These are phyloP conservation scores for Trypanosoma theileri DNA, from an alignment of 208 protist species.

Conservation along the genomic window DNA sequence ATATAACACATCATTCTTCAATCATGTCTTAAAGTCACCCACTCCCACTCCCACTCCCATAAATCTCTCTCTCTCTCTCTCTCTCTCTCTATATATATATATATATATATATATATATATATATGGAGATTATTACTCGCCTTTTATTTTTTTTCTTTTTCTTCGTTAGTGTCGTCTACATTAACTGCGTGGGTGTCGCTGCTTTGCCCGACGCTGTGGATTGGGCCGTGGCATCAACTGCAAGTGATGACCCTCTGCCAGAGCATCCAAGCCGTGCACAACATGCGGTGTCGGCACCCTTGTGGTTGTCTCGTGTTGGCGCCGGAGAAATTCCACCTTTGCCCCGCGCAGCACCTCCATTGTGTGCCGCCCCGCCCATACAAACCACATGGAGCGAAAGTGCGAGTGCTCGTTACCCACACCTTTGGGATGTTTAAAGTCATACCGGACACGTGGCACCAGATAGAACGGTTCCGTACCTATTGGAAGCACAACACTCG, in stretches of 20 bases:
- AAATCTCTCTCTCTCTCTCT: too few relatives aligned
- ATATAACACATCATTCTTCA: too few relatives aligned
- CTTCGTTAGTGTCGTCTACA: background rate
- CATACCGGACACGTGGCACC: constrained; percentile 49
- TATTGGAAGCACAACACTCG: constrained; percentile 4
- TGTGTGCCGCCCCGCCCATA: constrained; percentile 55
- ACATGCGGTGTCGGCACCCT: constrained; percentile 17
- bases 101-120: constrained; percentile 8
- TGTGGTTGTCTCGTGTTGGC: background rate
- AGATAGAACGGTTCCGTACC: constrained; percentile 64
- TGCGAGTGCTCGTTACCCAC: constrained; percentile 65
- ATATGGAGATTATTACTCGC: background rate
- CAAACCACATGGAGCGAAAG: constrained; percentile 81
- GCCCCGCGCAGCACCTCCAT: constrained; percentile 52
- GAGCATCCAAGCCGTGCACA: constrained; percentile 51
- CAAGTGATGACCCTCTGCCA: constrained; percentile 41
- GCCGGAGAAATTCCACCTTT: constrained; percentile 27
- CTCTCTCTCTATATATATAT: too few relatives aligned
- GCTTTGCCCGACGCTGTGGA: constrained; percentile 34
- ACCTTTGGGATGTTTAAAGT: constrained; percentile 61
- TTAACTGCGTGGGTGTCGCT: background rate
- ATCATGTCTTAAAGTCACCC: too few relatives aligned
- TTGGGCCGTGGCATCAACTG: constrained; percentile 31
- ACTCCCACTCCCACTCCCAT: too few relatives aligned
- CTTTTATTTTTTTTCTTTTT: background rate